A percentile compares a stretch with the other conserved stretches of the same genome.
Conservation (phyloP, 1,139 yeast species). For the Pichia kudriavzevii region DNA sequence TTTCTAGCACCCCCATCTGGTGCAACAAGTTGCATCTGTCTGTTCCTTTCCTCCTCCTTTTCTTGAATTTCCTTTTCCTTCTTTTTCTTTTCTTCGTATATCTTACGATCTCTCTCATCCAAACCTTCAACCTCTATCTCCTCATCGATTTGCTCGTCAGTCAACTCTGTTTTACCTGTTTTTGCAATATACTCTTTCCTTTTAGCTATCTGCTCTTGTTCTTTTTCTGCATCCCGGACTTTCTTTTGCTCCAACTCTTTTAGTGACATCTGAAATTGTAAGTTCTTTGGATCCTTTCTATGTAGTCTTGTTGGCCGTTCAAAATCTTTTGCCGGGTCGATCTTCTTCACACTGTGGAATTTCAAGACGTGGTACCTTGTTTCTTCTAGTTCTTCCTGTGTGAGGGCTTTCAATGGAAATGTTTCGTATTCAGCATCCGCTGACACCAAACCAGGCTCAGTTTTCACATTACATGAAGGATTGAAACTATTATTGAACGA, state of each 20-base stretch:
- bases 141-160: slow-evolving; percentile 25
- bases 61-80: slow-evolving; percentile 27
- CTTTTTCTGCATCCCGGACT: slow-evolving; percentile 30
- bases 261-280: slow-evolving; percentile 74
- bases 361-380: slow-evolving; percentile 74
- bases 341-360: slow-evolving; percentile 65
- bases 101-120: slow-evolving; percentile 24
- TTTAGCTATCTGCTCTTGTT: slow-evolving; percentile 27
- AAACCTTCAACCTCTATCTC: slow-evolving; percentile 23
- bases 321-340: slow-evolving; percentile 64
- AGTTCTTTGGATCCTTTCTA: slow-evolving; percentile 84
- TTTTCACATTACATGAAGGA: slow-evolving; percentile 2
- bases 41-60: slow-evolving; percentile 27
- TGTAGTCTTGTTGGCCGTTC: slow-evolving; percentile 79
- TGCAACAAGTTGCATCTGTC: slow-evolving; percentile 67
- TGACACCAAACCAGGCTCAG: slow-evolving; percentile 4
- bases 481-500: background rate
- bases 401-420: slow-evolving; percentile 66
- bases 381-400: slow-evolving; percentile 64
- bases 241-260: slow-evolving; percentile 53
- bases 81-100: slow-evolving; percentile 26
- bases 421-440: slow-evolving; percentile 36
- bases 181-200: slow-evolving; percentile 23
- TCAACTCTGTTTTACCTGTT: slow-evolving; percentile 19
- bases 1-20: slow-evolving; percentile 89